phyloP scores from a whole-genome alignment of 2,329 filamentous ascomycete species.

The Ambrosiella cleistominuta region DNA sequence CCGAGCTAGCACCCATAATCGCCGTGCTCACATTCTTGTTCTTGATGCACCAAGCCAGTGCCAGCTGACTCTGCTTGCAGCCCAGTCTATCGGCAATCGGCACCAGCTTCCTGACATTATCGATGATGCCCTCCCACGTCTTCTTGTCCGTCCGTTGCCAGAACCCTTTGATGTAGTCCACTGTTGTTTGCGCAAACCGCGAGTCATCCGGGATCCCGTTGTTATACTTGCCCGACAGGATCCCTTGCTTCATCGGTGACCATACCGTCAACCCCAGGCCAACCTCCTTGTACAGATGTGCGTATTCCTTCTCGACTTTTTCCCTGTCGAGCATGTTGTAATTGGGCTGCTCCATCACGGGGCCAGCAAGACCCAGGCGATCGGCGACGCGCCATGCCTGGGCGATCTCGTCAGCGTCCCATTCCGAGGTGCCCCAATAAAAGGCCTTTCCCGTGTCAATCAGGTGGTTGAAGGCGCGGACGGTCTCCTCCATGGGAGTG shows the following conservation, averaged over 20 bases:
- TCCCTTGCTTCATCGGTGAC: constrained; percentile 38
- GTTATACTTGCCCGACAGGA: constrained; percentile 52
- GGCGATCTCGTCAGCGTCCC: constrained; percentile 47
- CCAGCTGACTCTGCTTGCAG: constrained; percentile 36
- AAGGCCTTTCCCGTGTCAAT: constrained; percentile 51
- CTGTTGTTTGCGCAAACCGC: constrained; percentile 36
- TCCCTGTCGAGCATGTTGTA: constrained; percentile 47
- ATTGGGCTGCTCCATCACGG: constrained; percentile 47
- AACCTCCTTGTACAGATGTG: constrained; percentile 40
- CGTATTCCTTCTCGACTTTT: constrained; percentile 46
- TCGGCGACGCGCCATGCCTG: constrained; percentile 45
- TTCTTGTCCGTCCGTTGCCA: constrained; percentile 34
- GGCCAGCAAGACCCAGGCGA: constrained; percentile 41
- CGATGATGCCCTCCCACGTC: constrained; percentile 36
- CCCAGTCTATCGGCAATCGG: constrained; percentile 48
- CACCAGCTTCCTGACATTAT: constrained; percentile 41
- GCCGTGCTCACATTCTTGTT: constrained; percentile 44
- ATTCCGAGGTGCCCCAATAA: constrained; percentile 55
- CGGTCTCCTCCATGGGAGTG: constrained; percentile 54
- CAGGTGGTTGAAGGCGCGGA: constrained; percentile 52
- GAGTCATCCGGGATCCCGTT: constrained; percentile 41
- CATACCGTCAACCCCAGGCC: constrained; percentile 46
- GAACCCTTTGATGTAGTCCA: constrained; percentile 37
- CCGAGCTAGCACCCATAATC: constrained; percentile 41
- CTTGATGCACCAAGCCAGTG: constrained; percentile 44